Percentiles rank a stretch among this genome's conserved stretches.
phyloP scores from a whole-genome alignment of 495 filamentous ascomycete genomes.

The Apiosordaria backusii region DNA sequence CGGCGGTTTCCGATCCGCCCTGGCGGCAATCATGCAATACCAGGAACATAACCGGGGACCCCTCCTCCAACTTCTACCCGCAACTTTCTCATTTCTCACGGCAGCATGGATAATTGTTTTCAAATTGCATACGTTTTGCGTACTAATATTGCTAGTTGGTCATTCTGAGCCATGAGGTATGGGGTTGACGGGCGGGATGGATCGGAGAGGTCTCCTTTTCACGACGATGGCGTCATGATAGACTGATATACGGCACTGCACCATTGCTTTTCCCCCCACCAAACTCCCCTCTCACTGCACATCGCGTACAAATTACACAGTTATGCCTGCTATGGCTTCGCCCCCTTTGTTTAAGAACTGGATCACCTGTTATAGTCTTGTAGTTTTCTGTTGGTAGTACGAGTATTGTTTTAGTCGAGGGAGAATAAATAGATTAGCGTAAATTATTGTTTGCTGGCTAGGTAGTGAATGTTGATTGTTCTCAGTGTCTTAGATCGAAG shows the following conservation, averaged over 20 bases:
- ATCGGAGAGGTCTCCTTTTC: background rate
- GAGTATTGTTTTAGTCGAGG: background rate
- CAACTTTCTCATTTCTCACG: background rate
- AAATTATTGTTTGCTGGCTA: background rate
- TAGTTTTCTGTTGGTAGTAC: background rate
- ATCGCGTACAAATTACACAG: background rate
- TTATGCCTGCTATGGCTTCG: background rate
- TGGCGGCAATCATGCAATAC: conserved; percentile 11
- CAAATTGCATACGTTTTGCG: background rate
- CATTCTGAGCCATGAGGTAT: background rate
- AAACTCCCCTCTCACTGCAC: background rate
- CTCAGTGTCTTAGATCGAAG: too few species aligned
- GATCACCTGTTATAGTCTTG: background rate
- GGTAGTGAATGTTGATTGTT: too few species aligned
- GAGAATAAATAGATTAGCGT: background rate
- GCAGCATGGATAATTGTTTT: background rate
- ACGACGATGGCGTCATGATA: background rate
- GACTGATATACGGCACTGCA: background rate
- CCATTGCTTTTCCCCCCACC: background rate
- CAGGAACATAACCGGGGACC: conserved; percentile 16
- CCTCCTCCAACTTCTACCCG: background rate
- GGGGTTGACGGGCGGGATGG: background rate
- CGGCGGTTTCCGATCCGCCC: conserved; percentile 11
- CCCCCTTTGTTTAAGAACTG: background rate
- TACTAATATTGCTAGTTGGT: background rate